These are phyloP conservation scores for Penicillium sp. DNA, from an alignment of 2,329 filamentous ascomycete species.

Conservation along the genomic window DNA sequence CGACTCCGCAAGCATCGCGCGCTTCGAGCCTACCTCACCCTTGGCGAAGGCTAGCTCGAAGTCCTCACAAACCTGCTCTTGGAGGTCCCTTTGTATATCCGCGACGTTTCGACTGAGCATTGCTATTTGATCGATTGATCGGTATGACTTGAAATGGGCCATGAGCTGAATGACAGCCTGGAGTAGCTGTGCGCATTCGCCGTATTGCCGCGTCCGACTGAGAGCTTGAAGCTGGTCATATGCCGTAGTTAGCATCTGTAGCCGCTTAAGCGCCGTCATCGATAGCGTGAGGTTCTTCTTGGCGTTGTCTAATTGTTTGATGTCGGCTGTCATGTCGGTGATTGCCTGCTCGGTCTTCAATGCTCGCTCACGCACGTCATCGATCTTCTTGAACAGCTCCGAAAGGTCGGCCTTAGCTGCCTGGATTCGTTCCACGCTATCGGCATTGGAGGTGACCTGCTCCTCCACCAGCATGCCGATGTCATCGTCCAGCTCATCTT, in stretches of 20 bases:
- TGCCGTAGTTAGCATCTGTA: slow-evolving; percentile 99
- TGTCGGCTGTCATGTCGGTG: slow-evolving; percentile 97
- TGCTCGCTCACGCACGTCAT: slow-evolving; percentile 83
- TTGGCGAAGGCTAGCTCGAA: slow-evolving; percentile 95
- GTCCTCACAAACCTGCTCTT: slow-evolving; percentile 98
- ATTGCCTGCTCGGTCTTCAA: slow-evolving; percentile 93
- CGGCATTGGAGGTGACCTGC: slow-evolving; percentile 81
- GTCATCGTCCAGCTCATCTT: slow-evolving; percentile 76
- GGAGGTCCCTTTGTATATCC: slow-evolving; percentile 84
- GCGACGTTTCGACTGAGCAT: slow-evolving; percentile 87
- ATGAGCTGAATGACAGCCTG: slow-evolving; percentile 96
- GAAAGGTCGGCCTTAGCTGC: slow-evolving; percentile 85
- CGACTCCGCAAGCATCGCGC: slow-evolving; percentile 73
- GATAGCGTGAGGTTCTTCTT: slow-evolving; percentile 95
- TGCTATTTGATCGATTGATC: slow-evolving; percentile 97
- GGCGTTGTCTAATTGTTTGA: slow-evolving; percentile 93
- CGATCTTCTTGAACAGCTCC: slow-evolving; percentile 89
- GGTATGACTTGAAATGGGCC: slow-evolving; percentile 97
- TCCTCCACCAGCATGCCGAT: slow-evolving; percentile 69
- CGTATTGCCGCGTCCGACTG: slow-evolving; percentile 82
- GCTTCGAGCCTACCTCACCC: slow-evolving; percentile 70
- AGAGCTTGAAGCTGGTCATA: slow-evolving; percentile 90
- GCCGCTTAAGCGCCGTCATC: slow-evolving; percentile 94
- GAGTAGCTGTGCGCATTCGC: slow-evolving; percentile 88
- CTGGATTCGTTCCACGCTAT: slow-evolving; percentile 87